Base-by-base conservation (phyloP, 495 filamentous ascomycete genomes). In the Penicillium subrubescens region DNA sequence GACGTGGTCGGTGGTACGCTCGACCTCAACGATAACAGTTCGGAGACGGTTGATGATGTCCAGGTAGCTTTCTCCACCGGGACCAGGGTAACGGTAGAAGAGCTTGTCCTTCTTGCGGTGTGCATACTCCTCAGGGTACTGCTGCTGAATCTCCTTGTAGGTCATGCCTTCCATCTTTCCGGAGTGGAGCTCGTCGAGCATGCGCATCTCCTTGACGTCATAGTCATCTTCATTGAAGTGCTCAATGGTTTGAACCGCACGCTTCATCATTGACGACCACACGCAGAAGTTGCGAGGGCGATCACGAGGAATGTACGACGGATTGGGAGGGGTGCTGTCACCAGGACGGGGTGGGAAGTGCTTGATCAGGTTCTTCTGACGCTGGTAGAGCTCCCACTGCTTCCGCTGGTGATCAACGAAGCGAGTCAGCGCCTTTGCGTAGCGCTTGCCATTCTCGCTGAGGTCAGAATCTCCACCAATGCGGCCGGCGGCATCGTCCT, bases 221-320 rank as follows among this genome's bases (percentile, higher is more conserved):
- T 92, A 99, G 27, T 97, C 92, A n/a, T 99, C 95, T 64, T 98
- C 95, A 59, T 92, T 90, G 75, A 98, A 99, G 71, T 89, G 87
- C 58, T 93, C 85, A 0, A 91, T 92, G 1, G 93, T 94, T 68
- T 96, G 84, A 53, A 94, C 84, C 56, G 90, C 90, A 52, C 95
- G 89, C 68, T 90, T 89, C 67, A 99, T 87, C 94, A 97, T 98
- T 12, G 91, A 95, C 12, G 94, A 97, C 95, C 95, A 99, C 27
- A 99, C 91, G 75, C 95, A 99, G 74, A 97, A 97, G 70, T 94
- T 95, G 79, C 96, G 96, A 27, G 89, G 85, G 17, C 74, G 73
- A 48, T 83, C 81, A 41, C 74, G 72, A 2, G 81, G 78, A 8
- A 81, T 76, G 70, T 92, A 89, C 63, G 96, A 90, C 0, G 95